Percentiles rank a stretch among this genome's conserved stretches.
Conservation (phyloP, 176 grass and related monocot genomes). For the Cenchrus fungigraminus region DNA sequence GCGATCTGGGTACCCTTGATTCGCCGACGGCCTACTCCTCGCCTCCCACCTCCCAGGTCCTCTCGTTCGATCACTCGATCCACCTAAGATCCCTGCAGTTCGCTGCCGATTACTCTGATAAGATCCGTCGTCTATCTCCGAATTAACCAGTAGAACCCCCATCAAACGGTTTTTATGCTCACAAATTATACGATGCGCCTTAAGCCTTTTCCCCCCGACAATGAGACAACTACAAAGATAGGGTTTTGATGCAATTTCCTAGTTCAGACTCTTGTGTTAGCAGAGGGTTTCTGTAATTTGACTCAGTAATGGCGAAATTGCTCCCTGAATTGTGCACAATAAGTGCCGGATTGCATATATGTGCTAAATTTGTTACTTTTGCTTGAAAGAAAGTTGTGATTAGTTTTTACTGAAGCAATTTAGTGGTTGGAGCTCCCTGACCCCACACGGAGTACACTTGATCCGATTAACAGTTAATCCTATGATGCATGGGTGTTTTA, state of each 20-base stretch:
- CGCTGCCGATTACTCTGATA: too few species aligned
- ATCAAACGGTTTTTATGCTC: too few species aligned
- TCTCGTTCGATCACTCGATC: not conserved
- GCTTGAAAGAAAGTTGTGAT: too few species aligned
- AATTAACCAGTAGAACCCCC: too few species aligned
- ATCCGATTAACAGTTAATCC: too few species aligned
- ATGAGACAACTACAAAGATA: not conserved
- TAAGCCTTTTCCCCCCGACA: not conserved
- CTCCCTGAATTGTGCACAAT: not conserved
- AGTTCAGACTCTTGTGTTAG: not conserved
- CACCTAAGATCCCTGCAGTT: not conserved
- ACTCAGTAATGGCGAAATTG: not conserved
- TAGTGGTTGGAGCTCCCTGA: too few species aligned
- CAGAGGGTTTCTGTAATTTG: not conserved
- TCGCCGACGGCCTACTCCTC: not conserved
- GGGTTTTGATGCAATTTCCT: not conserved
- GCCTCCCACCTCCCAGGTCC: slow-evolving; percentile 5
- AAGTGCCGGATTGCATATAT: not conserved
- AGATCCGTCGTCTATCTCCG: too few species aligned
- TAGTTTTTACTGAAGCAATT: too few species aligned
- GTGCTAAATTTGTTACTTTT: slow-evolving; percentile 18
- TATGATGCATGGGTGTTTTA: too few species aligned
- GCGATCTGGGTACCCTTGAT: not conserved
- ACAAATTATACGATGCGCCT: not conserved
- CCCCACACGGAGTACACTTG: too few species aligned